Evolutionary conservation across 768 basidiomycete genomes (phyloP), one percentile per base, ranked within the genome.

Genomic region (Mycena albidolilacea): DNA sequence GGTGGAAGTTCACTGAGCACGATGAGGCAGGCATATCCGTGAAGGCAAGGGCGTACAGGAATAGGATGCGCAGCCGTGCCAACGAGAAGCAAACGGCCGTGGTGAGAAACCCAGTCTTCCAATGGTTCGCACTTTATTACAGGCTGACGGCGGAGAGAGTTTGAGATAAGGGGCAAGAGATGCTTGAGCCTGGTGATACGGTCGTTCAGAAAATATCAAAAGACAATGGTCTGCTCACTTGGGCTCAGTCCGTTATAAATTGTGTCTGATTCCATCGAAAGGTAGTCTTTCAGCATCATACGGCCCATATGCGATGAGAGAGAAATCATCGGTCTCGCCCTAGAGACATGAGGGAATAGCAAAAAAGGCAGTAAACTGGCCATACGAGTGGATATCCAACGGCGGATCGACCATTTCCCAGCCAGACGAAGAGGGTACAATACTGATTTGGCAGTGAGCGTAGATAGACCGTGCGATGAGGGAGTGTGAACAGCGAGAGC

Each of bases 71-170:
- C 62, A 9, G 23, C 62, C 7, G 17, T 15, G 12, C 69, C 69
- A 3, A 69, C 43, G 11, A 69, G 9, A 3, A 69, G 39, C 15
- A 62, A 17, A 35, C 60, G 60, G 30, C 68, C 68, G 30, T 37
- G 39, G 5, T 30, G 37, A 35, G 23, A 46, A 11, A 63, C 68
- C 61, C 68, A 70, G 15, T 70, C 43, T 23, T 70, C 61, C 35
- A 58, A 17, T 8, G 69, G 37, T 38, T 55, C 15, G 4, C 30
- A 57, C 5, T 38, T 41, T 1, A 57, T 21, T 4, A 58, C 54
- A 6, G 69, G 61, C 17, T 52, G 38, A 5, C 60, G 41, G 11
- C 30, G 59, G 41, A 55, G 60, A 12, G 68, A 58, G 12, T 30
- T 23, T 17, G 61, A 15, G n/a, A 63, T 2, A 19, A 57, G 52